phyloP scores from a whole-genome alignment of 164 flowering plant species.

The Chimonanthus salicifolius region DNA sequence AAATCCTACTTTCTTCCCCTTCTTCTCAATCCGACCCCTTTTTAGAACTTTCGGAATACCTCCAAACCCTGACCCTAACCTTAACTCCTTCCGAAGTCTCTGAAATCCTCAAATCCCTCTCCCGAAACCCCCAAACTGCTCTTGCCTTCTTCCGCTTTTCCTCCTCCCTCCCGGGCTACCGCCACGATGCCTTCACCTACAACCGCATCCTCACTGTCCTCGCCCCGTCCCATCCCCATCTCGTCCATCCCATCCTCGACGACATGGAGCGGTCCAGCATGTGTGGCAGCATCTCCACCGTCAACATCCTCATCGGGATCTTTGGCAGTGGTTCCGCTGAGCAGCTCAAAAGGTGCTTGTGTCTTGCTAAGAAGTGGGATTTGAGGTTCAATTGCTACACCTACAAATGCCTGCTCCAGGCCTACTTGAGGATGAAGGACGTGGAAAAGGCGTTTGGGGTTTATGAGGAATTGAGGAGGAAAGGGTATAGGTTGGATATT shows the following conservation, averaged over 20 bases:
- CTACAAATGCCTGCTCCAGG: conserved; percentile 77
- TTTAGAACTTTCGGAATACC: conserved; percentile 44
- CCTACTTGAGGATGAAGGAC: conserved; percentile 47
- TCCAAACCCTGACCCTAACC: conserved; percentile 44
- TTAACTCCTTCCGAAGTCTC: conserved; percentile 70
- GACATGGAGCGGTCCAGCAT: conserved; percentile 52
- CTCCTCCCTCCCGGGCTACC: conserved; percentile 45
- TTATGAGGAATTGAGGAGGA: conserved; percentile 48
- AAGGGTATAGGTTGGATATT: conserved; percentile 56
- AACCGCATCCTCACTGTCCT: conserved; percentile 61
- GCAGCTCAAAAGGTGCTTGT: conserved; percentile 42
- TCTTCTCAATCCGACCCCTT: conserved; percentile 30
- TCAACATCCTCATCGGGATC: conserved; percentile 66
- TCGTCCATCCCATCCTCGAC: conserved; percentile 29
- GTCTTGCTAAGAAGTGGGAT: conserved; percentile 66
- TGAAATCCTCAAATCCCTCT: conserved; percentile 60
- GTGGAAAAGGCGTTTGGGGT: conserved; percentile 37
- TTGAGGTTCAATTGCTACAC: conserved; percentile 62
- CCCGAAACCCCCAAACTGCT: conserved; percentile 57
- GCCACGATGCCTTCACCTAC: conserved; percentile 70
- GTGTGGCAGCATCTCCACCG: conserved; percentile 67
- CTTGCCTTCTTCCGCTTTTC: conserved; percentile 61
- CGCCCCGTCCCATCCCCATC: conserved; percentile 29
- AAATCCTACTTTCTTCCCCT: conserved; percentile 41
- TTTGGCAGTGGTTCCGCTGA: conserved; percentile 29